phyloP scores from a whole-genome alignment of 352 stramenopile genomes.

The Plasmopara muralis region DNA sequence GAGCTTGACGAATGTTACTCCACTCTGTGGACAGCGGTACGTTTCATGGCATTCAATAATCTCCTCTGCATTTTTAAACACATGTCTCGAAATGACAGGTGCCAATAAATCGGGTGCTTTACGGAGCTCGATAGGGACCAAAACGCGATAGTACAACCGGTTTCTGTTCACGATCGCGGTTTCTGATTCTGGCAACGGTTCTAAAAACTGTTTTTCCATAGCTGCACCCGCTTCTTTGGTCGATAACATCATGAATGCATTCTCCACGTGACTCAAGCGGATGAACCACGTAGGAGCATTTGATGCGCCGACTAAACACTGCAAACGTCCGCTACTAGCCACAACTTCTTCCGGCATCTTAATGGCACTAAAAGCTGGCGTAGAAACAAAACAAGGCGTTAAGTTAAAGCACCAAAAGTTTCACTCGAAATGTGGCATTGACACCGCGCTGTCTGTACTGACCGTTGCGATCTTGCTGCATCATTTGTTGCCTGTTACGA shows the following conservation, averaged over 20 bases:
- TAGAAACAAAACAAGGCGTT: constrained; percentile 5
- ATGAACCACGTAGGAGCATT: constrained; percentile 69
- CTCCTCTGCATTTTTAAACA: constrained; percentile 78
- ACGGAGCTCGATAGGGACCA: constrained; percentile 70
- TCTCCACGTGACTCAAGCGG: constrained; percentile 56
- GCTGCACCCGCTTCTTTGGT: constrained; percentile 24
- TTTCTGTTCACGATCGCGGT: constrained; percentile 34
- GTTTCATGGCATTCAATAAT: constrained; percentile 69
- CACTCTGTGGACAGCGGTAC: constrained; percentile 64
- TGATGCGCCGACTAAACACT: constrained; percentile 46
- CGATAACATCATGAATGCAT: constrained; percentile 66
- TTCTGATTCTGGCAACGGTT: constrained; percentile 34
- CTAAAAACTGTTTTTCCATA: constrained; percentile 27
- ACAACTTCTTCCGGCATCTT: constrained; percentile 79
- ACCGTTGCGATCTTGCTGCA: constrained; percentile 44
- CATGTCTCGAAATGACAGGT: constrained; percentile 51
- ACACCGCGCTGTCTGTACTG: neutral
- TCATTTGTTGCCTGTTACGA: constrained; percentile 23
- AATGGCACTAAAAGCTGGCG: constrained; percentile 52
- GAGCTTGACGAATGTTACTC: constrained; percentile 74
- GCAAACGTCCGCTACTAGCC: constrained; percentile 42
- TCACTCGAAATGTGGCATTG: neutral
- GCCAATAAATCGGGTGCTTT: constrained; percentile 66
- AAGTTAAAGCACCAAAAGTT: constrained; percentile 1
- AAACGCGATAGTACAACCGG: constrained; percentile 64